Conservation (phyloP, 345 rosid genomes). For the Turritis glabra region DNA sequence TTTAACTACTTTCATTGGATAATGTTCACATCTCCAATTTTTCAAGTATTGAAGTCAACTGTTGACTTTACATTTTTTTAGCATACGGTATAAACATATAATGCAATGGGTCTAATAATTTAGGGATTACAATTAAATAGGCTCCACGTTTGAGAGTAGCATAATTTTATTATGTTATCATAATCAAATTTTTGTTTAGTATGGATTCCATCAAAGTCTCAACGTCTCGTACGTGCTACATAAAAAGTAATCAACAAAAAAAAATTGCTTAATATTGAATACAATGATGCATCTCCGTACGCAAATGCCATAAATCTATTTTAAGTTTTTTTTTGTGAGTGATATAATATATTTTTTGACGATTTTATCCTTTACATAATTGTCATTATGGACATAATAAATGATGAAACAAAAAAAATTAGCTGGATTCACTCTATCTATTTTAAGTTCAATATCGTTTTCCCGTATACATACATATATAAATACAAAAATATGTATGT, state of each 20-base stretch:
- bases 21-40: neutral
- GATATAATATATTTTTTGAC: too few relatives aligned
- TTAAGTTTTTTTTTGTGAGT: too few relatives aligned
- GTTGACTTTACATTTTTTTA: neutral
- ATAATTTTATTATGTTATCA: neutral
- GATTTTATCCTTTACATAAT: too few relatives aligned
- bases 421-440: too few relatives aligned
- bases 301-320: neutral
- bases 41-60: conserved; percentile 11
- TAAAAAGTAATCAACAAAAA: neutral
- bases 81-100: neutral
- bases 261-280: neutral
- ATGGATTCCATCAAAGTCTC: neutral
- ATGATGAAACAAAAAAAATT: too few relatives aligned
- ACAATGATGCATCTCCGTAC: neutral
- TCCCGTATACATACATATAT: neutral
- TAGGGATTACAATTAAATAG: neutral
- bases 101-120: neutral
- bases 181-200: neutral
- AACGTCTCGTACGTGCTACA: neutral
- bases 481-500: neutral
- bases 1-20: neutral
- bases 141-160: neutral
- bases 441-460: neutral
- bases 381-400: too few relatives aligned